These are phyloP conservation scores for Klebsormidium nitens DNA, from an alignment of 139 green algal species.

Conservation along the genomic window DNA sequence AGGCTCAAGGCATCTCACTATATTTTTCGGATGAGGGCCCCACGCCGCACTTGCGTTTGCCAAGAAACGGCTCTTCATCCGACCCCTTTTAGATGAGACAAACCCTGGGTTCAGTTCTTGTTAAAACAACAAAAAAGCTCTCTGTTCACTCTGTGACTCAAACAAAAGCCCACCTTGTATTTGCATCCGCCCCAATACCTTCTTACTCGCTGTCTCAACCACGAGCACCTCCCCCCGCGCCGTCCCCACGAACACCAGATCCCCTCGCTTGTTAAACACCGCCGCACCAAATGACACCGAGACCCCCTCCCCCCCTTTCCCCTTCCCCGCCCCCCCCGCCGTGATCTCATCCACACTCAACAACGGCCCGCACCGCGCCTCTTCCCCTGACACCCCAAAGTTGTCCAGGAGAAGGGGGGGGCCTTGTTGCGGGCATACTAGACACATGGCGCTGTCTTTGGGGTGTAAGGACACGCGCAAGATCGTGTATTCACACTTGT, in stretches of 20 bases:
- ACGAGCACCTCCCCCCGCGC: constrained; percentile 50
- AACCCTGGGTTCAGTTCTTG: too few relatives aligned
- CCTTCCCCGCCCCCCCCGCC: background rate
- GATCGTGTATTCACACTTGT: constrained; percentile 2
- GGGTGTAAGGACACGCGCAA: constrained; percentile 31
- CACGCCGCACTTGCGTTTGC: too few relatives aligned
- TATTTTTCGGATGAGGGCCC: too few relatives aligned
- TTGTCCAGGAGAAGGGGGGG: constrained; percentile 51
- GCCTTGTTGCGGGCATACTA: constrained; percentile 47
- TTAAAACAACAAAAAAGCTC: too few relatives aligned
- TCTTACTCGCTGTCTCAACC: constrained; percentile 45
- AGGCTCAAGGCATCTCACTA: too few relatives aligned
- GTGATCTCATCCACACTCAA: too few relatives aligned
- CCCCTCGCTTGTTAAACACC: constrained; percentile 48
- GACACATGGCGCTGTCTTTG: constrained; percentile 9
- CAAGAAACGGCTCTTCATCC: too few relatives aligned
- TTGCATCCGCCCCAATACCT: too few relatives aligned
- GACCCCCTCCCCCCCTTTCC: background rate
- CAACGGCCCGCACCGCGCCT: constrained; percentile 10
- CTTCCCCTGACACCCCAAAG: constrained; percentile 18
- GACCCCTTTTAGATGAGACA: too few relatives aligned
- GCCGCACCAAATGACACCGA: constrained; percentile 11
- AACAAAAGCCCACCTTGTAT: too few relatives aligned
- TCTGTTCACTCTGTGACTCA: too few relatives aligned
- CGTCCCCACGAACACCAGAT: constrained; percentile 51